These are phyloP conservation scores for Fusarium coicis DNA, from an alignment of 2,329 filamentous ascomycete genomes.

Conservation along the genomic window DNA sequence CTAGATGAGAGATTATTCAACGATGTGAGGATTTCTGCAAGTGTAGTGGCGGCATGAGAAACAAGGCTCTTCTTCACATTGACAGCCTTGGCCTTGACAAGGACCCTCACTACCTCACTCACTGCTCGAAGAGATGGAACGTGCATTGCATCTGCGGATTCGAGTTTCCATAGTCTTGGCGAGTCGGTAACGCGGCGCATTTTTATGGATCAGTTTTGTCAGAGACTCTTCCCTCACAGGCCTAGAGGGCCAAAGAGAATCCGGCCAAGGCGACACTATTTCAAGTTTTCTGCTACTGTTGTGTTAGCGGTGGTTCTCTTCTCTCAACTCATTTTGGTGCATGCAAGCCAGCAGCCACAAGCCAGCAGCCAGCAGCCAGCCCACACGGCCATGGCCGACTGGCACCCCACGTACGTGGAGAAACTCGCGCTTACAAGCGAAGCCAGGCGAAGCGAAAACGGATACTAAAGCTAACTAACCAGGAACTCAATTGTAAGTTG, in stretches of 20 bases:
- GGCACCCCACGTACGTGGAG: conserved; percentile 40
- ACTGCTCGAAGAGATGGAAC: conserved; percentile 9
- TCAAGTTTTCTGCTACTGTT: conserved; percentile 9
- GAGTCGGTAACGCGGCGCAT: conserved; percentile 5
- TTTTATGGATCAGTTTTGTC: background rate
- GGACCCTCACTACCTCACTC: conserved; percentile 5
- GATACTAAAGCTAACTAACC: conserved; percentile 8
- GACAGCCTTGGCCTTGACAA: conserved; percentile 7
- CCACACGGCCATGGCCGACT: conserved; percentile 42
- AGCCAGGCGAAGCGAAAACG: conserved; percentile 26
- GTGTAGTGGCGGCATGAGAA: conserved; percentile 16
- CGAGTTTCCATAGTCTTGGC: conserved; percentile 16
- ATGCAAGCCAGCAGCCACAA: background rate
- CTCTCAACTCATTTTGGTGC: background rate
- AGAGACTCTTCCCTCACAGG: background rate
- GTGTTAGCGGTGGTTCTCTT: conserved; percentile 4
- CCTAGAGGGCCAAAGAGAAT: background rate
- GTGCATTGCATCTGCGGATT: conserved; percentile 23
- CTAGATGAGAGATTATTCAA: conserved; percentile 1
- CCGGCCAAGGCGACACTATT: background rate
- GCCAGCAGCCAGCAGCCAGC: background rate
- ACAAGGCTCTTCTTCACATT: conserved; percentile 1
- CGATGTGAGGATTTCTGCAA: conserved; percentile 5
- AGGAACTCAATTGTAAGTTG: conserved; percentile 28
- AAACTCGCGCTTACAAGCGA: conserved; percentile 38